Evolutionary conservation across 805 yeast genomes (phyloP).

Genomic region (Kodamaea laetipori): DNA sequence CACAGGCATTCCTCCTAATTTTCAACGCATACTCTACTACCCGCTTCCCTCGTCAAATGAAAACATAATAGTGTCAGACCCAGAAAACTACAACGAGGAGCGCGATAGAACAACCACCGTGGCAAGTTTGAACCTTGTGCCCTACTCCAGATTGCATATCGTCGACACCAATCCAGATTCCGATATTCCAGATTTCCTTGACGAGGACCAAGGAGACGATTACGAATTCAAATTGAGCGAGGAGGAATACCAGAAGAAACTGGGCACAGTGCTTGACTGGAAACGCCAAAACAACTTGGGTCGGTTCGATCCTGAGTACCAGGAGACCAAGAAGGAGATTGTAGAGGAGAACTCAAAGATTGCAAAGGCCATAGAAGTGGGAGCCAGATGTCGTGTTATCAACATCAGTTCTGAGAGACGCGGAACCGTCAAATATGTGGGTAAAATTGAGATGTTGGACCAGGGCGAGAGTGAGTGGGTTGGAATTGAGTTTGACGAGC

Average conservation of each 20-base stretch:
- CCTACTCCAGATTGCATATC: conserved; percentile 57
- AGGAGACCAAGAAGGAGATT: conserved; percentile 26
- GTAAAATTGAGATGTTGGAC: conserved; percentile 63
- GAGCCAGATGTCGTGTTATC: conserved; percentile 56
- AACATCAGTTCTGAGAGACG: conserved; percentile 53
- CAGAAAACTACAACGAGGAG: conserved; percentile 18
- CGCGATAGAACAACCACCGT: conserved; percentile 22
- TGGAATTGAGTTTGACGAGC: conserved; percentile 84
- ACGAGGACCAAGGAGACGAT: conserved; percentile 18
- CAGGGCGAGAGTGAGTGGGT: conserved; percentile 60
- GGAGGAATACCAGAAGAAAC: conserved; percentile 59
- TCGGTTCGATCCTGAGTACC: conserved; percentile 60
- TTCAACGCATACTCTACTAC: conserved; percentile 54
- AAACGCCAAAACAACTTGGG: conserved; percentile 71
- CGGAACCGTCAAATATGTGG: conserved; percentile 73
- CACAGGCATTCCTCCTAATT: conserved; percentile 69
- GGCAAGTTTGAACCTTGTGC: conserved; percentile 30
- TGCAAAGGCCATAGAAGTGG: conserved; percentile 40
- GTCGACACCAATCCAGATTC: conserved; percentile 57
- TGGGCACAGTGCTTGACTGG: conserved; percentile 74
- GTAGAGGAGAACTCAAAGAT: conserved; percentile 33
- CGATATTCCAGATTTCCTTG: conserved; percentile 42
- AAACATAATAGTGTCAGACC: conserved; percentile 27
- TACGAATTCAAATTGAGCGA: conserved; percentile 53
- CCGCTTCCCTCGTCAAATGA: conserved; percentile 40